Evolutionary conservation across 331 rosid species (phyloP), one percentile per base, ranked within the genome.

Genomic region (Acacia concinna): DNA sequence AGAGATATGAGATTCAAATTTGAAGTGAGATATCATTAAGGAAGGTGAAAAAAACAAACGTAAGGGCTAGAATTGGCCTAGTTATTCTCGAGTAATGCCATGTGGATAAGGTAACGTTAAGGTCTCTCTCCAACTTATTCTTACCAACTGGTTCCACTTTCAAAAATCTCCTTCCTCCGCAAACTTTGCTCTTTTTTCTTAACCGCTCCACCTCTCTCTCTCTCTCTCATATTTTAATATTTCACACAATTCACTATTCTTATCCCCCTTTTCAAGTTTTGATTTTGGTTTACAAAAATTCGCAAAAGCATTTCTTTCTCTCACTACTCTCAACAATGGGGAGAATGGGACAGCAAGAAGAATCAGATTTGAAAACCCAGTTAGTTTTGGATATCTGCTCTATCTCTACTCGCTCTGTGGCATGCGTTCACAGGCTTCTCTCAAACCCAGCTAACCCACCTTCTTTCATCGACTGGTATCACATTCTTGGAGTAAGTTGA

Each of bases 381-480:
- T 81, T 95, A 73, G 97, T 89, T 12, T 77, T 85, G 57, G 85
- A 95, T 65, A 87, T 95, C 84, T 91, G 94, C 85, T 86, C 91
- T 83, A 81, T 95, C 73, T 88, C 98, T 12, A 78, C 84, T 18
- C 83, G 80, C 59, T 76, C 87, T 12, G 80, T 85, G 66, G 68
- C 62, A 4, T 93, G 99, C 79, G 68, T 78, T 77, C 99, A 95
- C 52, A 86, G 83, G 69, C 89, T 78, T 77, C 69, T 52, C 64
- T 77, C 84, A 32, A 73, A 79, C 88, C 68, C 69, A 20, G 30
- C 83, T 0, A 25, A 78, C 28, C 41, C 84, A 8, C 17, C 56
- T 43, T 73, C 81, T 74, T 90, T 95, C 82, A 32, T 91, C 9
- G 99, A 95, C 79, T 95, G 99, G 99, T 93, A 95, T 79, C 92